These are phyloP conservation scores for Boletus sensibilis DNA, from an alignment of 768 basidiomycete genomes.

Conservation along the genomic window DNA sequence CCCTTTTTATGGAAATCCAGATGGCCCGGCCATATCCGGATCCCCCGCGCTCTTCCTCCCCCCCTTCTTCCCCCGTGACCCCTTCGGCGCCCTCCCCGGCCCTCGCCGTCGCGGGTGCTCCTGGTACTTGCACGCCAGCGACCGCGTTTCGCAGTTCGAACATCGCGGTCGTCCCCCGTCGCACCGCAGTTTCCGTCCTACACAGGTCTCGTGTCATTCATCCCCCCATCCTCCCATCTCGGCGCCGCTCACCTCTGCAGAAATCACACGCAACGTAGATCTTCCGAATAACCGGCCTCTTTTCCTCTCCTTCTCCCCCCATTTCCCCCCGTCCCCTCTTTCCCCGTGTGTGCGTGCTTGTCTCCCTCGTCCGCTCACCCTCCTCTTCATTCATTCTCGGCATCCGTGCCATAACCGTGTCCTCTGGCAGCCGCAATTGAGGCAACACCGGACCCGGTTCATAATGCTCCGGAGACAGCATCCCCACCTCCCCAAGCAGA, in stretches of 20 bases:
- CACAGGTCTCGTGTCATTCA: not conserved
- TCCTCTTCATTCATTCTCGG: slow-evolving; percentile 11
- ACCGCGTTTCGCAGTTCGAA: slow-evolving; percentile 57
- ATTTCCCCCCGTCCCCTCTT: slow-evolving; percentile 20
- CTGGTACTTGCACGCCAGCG: slow-evolving; percentile 53
- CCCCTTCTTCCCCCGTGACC: slow-evolving; percentile 46
- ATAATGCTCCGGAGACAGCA: slow-evolving; percentile 16
- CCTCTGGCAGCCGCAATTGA: slow-evolving; percentile 30
- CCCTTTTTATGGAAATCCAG: slow-evolving; percentile 26
- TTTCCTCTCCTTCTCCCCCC: slow-evolving; percentile 20
- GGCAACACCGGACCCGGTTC: slow-evolving; percentile 27
- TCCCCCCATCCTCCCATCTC: not conserved
- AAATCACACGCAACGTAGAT: slow-evolving; percentile 68
- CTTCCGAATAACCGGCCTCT: slow-evolving; percentile 24
- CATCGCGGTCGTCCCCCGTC: slow-evolving; percentile 66
- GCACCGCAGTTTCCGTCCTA: slow-evolving; percentile 76
- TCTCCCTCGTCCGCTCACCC: slow-evolving; percentile 14
- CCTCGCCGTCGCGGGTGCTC: slow-evolving; percentile 57
- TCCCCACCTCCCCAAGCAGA: slow-evolving; percentile 25
- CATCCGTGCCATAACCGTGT: not conserved
- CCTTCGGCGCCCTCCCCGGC: slow-evolving; percentile 72
- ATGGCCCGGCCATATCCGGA: slow-evolving; percentile 29
- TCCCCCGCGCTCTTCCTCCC: slow-evolving; percentile 26
- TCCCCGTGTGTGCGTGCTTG: slow-evolving; percentile 8
- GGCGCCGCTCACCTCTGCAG: slow-evolving; percentile 58